These are phyloP conservation scores for Ilyonectria destructans DNA, from an alignment of 2,329 filamentous ascomycete species.

Conservation along the genomic window DNA sequence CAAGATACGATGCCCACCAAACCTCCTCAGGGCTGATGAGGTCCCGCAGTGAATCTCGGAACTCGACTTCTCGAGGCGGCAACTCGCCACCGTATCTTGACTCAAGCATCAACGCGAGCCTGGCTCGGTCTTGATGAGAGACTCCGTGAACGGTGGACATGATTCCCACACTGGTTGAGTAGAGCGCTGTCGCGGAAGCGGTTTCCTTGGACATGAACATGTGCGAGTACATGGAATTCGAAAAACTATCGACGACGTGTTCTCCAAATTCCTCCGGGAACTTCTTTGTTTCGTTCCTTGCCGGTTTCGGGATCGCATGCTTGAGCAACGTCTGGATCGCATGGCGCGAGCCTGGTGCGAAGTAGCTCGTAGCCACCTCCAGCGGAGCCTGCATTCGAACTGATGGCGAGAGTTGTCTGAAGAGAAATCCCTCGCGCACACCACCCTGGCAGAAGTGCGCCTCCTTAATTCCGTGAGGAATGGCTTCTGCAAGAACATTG, in stretches of 20 bases:
- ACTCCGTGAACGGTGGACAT: slow-evolving; percentile 75
- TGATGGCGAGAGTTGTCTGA: slow-evolving; percentile 64
- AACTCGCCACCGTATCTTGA: slow-evolving; percentile 77
- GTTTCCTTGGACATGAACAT: slow-evolving; percentile 67
- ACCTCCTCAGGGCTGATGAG: slow-evolving; percentile 69
- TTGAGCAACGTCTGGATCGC: slow-evolving; percentile 65
- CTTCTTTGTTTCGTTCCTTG: slow-evolving; percentile 41
- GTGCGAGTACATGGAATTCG: slow-evolving; percentile 73
- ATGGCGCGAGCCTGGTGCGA: slow-evolving; percentile 64
- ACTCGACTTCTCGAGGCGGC: slow-evolving; percentile 70
- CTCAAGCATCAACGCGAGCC: slow-evolving; percentile 75
- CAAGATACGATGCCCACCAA: slow-evolving; percentile 79
- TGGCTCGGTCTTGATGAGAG: slow-evolving; percentile 72
- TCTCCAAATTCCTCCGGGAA: slow-evolving; percentile 61
- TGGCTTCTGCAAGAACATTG: slow-evolving; percentile 72
- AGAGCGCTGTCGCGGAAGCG: slow-evolving; percentile 72
- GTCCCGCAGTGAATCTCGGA: slow-evolving; percentile 67
- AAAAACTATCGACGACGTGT: slow-evolving; percentile 69
- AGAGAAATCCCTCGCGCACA: slow-evolving; percentile 78
- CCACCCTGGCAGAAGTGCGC: slow-evolving; percentile 82
- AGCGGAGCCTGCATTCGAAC: slow-evolving; percentile 71
- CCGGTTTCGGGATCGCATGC: slow-evolving; percentile 61
- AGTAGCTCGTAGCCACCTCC: slow-evolving; percentile 71
- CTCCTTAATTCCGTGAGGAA: slow-evolving; percentile 72
- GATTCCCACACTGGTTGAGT: slow-evolving; percentile 75